Evolutionary conservation across 2,329 filamentous ascomycete species (phyloP).

Genomic region (Pezicula carpinea): DNA sequence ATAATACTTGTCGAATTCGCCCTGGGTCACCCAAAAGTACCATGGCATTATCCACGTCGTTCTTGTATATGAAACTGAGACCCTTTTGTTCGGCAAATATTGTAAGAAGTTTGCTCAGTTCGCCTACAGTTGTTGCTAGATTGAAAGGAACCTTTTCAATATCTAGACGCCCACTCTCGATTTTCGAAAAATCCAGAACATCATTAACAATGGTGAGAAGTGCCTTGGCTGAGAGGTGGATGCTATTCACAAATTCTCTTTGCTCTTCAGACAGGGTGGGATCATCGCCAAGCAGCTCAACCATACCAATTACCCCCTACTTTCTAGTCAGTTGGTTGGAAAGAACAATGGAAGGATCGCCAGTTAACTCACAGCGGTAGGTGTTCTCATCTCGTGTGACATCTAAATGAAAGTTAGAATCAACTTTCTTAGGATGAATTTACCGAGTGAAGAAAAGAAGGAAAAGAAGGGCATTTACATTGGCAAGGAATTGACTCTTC

Average conservation of each 20-base stretch:
- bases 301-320: slow-evolving; percentile 23
- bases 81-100: slow-evolving; percentile 57
- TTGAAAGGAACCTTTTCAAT: slow-evolving; percentile 65
- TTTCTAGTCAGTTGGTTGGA: too few species aligned
- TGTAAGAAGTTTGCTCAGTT: slow-evolving; percentile 60
- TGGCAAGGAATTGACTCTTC: slow-evolving; percentile 23
- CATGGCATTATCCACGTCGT: slow-evolving; percentile 63
- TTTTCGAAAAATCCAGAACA: slow-evolving; percentile 67
- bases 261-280: slow-evolving; percentile 15
- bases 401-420: slow-evolving; percentile 12
- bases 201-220: slow-evolving; percentile 59
- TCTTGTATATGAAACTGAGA: slow-evolving; percentile 51
- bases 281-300: slow-evolving; percentile 20
- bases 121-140: slow-evolving; percentile 33
- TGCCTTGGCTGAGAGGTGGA: slow-evolving; percentile 18
- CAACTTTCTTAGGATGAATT: too few species aligned
- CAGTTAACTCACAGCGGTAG: slow-evolving; percentile 15
- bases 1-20: slow-evolving; percentile 69
- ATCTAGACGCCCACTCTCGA: slow-evolving; percentile 69
- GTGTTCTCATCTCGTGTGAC: slow-evolving; percentile 23
- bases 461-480: slow-evolving; percentile 10
- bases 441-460: too few species aligned
- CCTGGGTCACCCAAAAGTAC: slow-evolving; percentile 60
- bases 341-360: neutral
- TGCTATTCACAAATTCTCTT: slow-evolving; percentile 19